These are phyloP conservation scores for Mucor ambiguus DNA, from an alignment of 371 early-diverging fungal genomes.

Conservation along the genomic window DNA sequence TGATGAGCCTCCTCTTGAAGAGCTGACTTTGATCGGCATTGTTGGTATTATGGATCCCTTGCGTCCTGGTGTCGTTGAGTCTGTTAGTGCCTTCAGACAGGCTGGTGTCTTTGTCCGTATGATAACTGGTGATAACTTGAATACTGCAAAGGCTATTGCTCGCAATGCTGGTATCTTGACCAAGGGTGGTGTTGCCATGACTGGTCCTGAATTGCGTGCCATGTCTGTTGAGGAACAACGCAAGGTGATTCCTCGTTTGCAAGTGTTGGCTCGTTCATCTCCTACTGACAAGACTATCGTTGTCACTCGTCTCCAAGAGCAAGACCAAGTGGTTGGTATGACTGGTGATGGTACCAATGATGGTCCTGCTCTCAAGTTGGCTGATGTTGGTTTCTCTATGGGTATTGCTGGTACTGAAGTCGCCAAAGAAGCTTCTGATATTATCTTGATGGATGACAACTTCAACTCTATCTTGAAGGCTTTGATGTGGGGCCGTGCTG, in stretches of 20 bases:
- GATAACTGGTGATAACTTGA: constrained; percentile 97
- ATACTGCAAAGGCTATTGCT: constrained; percentile 91
- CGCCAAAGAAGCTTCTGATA: constrained; percentile 94
- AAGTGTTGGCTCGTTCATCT: constrained; percentile 91
- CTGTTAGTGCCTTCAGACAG: constrained; percentile 77
- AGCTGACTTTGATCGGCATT: constrained; percentile 77
- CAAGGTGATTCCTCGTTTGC: constrained; percentile 79
- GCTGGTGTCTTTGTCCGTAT: constrained; percentile 96
- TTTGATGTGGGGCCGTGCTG: constrained; percentile 93
- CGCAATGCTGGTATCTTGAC: constrained; percentile 84
- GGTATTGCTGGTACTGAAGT: constrained; percentile 97
- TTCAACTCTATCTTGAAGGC: constrained; percentile 91
- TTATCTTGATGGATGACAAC: constrained; percentile 96
- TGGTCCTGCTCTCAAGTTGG: constrained; percentile 93
- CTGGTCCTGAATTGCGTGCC: constrained; percentile 86
- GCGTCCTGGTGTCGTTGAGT: constrained; percentile 84
- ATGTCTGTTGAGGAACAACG: constrained; percentile 80
- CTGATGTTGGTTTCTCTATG: constrained; percentile 98
- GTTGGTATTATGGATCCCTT: constrained; percentile 95
- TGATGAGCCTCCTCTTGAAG: constrained; percentile 59
- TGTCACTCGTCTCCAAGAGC: constrained; percentile 80
- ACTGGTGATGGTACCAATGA: constrained; percentile 99
- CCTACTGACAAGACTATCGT: constrained; percentile 95
- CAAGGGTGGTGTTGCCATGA: constrained; percentile 83
- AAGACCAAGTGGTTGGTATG: constrained; percentile 94